A percentile compares a stretch with the other conserved stretches of the same genome.
Evolutionary conservation across 352 stramenopile genomes (phyloP).

Genomic region (Phytopythium chamaehyphon): DNA sequence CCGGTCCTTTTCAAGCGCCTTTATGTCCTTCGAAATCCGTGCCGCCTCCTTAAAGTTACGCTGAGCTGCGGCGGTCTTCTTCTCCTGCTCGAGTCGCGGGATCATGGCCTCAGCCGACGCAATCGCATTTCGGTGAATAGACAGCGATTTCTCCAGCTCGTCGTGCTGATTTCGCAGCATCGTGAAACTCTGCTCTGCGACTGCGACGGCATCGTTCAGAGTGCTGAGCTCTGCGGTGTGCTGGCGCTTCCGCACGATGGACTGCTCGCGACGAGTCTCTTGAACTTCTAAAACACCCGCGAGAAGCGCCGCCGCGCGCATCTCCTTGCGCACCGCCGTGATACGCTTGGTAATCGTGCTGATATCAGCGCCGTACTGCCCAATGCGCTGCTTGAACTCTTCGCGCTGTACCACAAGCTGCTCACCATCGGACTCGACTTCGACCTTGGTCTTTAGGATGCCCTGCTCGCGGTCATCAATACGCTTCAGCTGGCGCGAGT

Average conservation of each 20-base stretch:
- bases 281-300: constrained; percentile 67
- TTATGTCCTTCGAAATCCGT: constrained; percentile 84
- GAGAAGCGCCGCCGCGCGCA: constrained; percentile 59
- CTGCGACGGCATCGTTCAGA: constrained; percentile 57
- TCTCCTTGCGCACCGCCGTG: constrained; percentile 54
- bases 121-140: constrained; percentile 75
- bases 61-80: constrained; percentile 67
- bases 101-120: constrained; percentile 78
- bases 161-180: constrained; percentile 74
- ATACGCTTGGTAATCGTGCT: constrained; percentile 60
- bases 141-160: constrained; percentile 70
- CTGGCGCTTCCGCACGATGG: constrained; percentile 68
- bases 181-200: constrained; percentile 71
- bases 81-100: constrained; percentile 72
- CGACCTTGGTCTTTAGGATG: constrained; percentile 66
- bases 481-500: constrained; percentile 76
- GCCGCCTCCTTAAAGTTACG: constrained; percentile 88
- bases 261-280: constrained; percentile 61
- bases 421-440: constrained; percentile 66
- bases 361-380: constrained; percentile 46
- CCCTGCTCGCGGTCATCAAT: constrained; percentile 70
- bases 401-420: constrained; percentile 53
- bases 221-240: constrained; percentile 66
- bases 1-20: constrained; percentile 81
- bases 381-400: constrained; percentile 49